Evolutionary conservation across 2,329 filamentous ascomycete species (phyloP).

Genomic region (Fusarium domesticum): DNA sequence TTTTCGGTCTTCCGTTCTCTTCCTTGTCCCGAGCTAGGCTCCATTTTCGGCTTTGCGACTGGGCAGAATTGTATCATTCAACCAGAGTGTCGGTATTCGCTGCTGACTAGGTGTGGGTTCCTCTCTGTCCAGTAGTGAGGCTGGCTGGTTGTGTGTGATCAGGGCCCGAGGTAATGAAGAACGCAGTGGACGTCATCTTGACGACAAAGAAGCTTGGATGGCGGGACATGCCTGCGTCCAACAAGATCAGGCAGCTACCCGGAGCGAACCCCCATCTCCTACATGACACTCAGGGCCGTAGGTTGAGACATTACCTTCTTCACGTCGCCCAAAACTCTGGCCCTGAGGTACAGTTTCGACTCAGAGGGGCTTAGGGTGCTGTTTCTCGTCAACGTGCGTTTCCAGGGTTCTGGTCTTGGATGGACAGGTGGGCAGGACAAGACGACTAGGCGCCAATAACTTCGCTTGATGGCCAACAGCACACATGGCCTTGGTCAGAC

Average conservation of each 20-base stretch:
- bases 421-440: slow-evolving; percentile 10
- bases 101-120: not conserved
- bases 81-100: not conserved
- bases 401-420: slow-evolving; percentile 1
- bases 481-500: slow-evolving; percentile 16
- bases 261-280: slow-evolving; percentile 10
- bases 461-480: slow-evolving; percentile 26
- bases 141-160: not conserved
- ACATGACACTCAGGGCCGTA: not conserved
- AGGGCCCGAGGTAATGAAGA: not conserved
- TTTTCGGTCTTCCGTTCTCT: not conserved
- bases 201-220: not conserved
- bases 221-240: not conserved
- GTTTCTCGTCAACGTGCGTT: slow-evolving; percentile 4
- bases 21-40: not conserved
- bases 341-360: slow-evolving; percentile 1
- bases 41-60: not conserved
- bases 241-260: slow-evolving; percentile 17
- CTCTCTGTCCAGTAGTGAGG: not conserved
- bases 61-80: not conserved
- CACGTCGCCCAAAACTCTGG: not conserved
- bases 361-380: not conserved
- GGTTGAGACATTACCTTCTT: not conserved
- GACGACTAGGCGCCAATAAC: slow-evolving; percentile 18
- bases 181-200: not conserved